These are phyloP conservation scores for Puccinia triticina DNA, from an alignment of 1,284 basidiomycete species.

Conservation along the genomic window DNA sequence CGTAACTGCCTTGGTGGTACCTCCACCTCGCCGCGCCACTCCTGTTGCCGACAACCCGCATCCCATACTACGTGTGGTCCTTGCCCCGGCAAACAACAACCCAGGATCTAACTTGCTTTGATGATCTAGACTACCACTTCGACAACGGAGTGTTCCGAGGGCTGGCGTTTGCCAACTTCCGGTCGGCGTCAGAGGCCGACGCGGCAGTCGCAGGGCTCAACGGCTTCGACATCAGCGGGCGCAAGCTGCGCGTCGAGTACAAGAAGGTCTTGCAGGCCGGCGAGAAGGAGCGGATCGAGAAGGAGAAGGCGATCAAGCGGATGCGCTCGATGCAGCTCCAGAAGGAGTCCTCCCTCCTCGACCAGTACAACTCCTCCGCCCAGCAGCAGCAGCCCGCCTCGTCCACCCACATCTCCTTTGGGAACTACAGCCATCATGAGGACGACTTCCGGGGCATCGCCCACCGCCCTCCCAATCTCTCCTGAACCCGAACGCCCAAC, in stretches of 20 bases:
- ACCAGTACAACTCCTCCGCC: constrained; percentile 24
- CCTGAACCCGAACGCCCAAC: not conserved
- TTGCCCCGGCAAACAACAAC: not conserved
- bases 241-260: constrained; percentile 97
- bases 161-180: constrained; percentile 97
- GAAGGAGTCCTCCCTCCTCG: constrained; percentile 43
- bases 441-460: too few relatives aligned
- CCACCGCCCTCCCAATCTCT: constrained; percentile 16
- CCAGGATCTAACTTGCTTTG: not conserved
- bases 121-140: constrained; percentile 64
- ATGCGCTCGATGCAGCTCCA: constrained; percentile 94
- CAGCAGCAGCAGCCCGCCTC: too few relatives aligned
- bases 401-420: constrained; percentile 25
- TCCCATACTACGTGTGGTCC: too few relatives aligned
- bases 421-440: constrained; percentile 13
- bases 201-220: constrained; percentile 93
- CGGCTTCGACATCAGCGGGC: constrained; percentile 88
- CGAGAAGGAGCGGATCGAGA: constrained; percentile 97
- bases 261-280: constrained; percentile 98
- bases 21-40: too few relatives aligned
- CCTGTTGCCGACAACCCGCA: too few relatives aligned
- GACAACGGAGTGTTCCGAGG: constrained; percentile 96
- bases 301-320: constrained; percentile 96
- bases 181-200: constrained; percentile 85
- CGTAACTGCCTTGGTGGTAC: too few relatives aligned